Conservation (phyloP, 441 rosid species). For the Macaranga tanarius region DNA sequence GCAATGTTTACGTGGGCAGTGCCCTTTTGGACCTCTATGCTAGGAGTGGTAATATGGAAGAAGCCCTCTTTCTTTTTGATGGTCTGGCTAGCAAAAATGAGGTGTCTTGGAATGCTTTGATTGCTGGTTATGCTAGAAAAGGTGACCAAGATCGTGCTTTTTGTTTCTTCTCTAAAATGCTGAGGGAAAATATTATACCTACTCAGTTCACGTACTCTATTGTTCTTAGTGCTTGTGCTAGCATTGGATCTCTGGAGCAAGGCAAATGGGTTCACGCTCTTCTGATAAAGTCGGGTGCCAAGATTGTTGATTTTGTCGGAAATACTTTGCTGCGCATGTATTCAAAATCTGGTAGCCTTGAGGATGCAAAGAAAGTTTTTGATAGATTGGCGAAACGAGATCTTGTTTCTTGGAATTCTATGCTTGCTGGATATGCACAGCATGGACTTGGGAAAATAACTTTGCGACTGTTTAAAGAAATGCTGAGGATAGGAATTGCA, state of each 20-base stretch:
- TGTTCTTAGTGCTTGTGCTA: constrained; percentile 61
- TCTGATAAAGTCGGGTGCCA: constrained; percentile 47
- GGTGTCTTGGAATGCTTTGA: constrained; percentile 75
- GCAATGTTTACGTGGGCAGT: constrained; percentile 47
- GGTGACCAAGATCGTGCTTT: constrained; percentile 58
- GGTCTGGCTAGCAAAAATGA: constrained; percentile 44
- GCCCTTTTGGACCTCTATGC: constrained; percentile 57
- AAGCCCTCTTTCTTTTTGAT: constrained; percentile 49
- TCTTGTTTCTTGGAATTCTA: constrained; percentile 66
- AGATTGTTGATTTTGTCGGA: constrained; percentile 46
- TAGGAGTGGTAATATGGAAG: constrained; percentile 57
- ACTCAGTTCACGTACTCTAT: constrained; percentile 75
- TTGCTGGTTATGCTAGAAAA: constrained; percentile 55
- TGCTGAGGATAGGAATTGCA: constrained; percentile 37
- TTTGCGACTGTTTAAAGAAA: constrained; percentile 34
- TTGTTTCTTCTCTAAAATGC: constrained; percentile 51
- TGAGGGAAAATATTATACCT: constrained; percentile 40
- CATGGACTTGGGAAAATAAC: constrained; percentile 46
- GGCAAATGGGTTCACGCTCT: constrained; percentile 22
- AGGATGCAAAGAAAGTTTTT: constrained; percentile 53
- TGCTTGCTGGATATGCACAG: constrained; percentile 71
- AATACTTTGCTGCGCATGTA: constrained; percentile 80
- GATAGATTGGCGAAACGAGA: constrained; percentile 46
- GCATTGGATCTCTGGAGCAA: constrained; percentile 35
- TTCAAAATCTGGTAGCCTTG: constrained; percentile 71